Conservation (phyloP, 2,329 filamentous ascomycete species). For the Paracoccidioides lutzii region DNA sequence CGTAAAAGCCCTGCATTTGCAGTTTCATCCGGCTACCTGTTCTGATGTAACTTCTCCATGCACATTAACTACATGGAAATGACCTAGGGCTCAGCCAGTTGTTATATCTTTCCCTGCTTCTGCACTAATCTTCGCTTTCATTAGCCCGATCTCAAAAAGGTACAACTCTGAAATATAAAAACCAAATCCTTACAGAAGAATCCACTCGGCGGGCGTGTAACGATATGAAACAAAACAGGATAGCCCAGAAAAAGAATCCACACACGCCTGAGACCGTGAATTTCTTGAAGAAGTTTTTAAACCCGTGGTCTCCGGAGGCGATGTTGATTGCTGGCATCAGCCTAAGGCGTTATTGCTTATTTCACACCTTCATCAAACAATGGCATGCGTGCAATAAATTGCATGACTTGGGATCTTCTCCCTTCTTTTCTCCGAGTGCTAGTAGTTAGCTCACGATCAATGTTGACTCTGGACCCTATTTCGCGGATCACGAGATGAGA, state of each 20-base stretch:
- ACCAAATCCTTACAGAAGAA: background rate
- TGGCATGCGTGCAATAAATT: background rate
- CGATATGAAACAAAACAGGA: background rate
- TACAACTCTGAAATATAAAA: too few species aligned
- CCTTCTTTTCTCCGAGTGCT: background rate
- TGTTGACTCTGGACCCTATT: background rate
- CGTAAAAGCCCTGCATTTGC: background rate
- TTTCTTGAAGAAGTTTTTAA: too few species aligned
- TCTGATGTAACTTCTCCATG: background rate
- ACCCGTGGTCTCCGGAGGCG: too few species aligned
- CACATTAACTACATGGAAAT: too few species aligned
- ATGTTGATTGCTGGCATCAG: too few species aligned
- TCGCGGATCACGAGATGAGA: background rate
- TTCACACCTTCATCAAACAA: too few species aligned
- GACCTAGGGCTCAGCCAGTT: too few species aligned
- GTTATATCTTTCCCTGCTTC: too few species aligned
- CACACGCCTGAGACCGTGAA: background rate
- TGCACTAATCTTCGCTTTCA: too few species aligned
- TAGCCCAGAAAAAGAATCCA: background rate
- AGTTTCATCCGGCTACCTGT: background rate
- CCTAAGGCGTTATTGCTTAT: too few species aligned
- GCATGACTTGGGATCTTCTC: background rate
- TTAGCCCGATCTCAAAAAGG: too few species aligned
- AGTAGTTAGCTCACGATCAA: background rate
- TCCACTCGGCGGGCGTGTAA: background rate